Evolutionary conservation across 371 early-diverging fungal genomes (phyloP).

Genomic region (Circinella minor): DNA sequence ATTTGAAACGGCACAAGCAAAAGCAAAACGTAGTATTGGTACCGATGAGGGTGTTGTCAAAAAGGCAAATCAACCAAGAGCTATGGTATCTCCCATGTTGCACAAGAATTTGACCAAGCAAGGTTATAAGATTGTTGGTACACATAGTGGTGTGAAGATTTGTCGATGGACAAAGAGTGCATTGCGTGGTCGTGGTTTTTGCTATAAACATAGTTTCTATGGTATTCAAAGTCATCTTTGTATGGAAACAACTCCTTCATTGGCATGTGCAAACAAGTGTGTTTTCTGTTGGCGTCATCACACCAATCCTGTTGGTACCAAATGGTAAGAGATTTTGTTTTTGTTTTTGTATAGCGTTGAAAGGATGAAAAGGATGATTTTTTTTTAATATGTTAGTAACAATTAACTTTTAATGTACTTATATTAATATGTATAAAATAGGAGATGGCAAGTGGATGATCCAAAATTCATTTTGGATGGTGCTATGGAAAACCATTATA

Average conservation of each 20-base stretch:
- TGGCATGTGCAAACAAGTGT: constrained; percentile 87
- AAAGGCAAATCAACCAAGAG: constrained; percentile 53
- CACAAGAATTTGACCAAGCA: constrained; percentile 78
- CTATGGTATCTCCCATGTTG: constrained; percentile 81
- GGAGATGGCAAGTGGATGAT: constrained; percentile 79
- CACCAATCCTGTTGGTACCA: constrained; percentile 55
- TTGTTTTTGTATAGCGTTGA: not conserved
- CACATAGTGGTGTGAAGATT: constrained; percentile 83
- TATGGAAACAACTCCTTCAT: constrained; percentile 74
- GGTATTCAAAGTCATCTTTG: constrained; percentile 72
- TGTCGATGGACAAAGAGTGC: constrained; percentile 86
- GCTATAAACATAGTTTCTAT: constrained; percentile 81
- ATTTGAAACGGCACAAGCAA: constrained; percentile 50
- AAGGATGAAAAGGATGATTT: too few species aligned
- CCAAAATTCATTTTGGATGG: constrained; percentile 76
- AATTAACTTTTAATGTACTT: not conserved
- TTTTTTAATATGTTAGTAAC: too few species aligned
- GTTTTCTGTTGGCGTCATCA: constrained; percentile 87
- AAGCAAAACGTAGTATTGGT: constrained; percentile 53
- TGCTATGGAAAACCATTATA: constrained; percentile 76
- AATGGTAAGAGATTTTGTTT: constrained; percentile 49
- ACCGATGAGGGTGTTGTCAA: constrained; percentile 20
- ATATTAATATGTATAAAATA: not conserved
- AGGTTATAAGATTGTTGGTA: constrained; percentile 81
- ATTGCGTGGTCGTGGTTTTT: constrained; percentile 79